Evolutionary conservation across 345 rosid species (phyloP).

Genomic region (Populus ilicifolia): DNA sequence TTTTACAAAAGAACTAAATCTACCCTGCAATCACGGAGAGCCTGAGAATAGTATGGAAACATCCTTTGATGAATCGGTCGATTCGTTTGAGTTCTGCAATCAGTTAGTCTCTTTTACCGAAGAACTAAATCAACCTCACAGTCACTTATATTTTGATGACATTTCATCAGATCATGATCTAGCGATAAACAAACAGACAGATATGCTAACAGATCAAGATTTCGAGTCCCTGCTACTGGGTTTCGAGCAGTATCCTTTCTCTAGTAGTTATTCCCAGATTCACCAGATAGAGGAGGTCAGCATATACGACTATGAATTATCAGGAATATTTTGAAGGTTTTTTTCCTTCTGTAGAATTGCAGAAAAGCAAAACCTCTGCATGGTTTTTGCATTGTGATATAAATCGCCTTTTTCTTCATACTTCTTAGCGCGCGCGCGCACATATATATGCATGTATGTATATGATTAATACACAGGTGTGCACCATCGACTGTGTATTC

Average conservation of each 20-base stretch:
- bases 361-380: neutral
- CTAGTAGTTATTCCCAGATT: slow-evolving; percentile 7
- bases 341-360: neutral
- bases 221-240: slow-evolving; percentile 41
- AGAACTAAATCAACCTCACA: neutral
- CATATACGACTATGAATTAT: slow-evolving; percentile 28
- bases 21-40: neutral
- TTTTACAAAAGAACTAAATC: neutral
- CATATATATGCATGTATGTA: no score
- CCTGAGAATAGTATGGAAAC: neutral
- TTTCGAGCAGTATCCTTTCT: slow-evolving; percentile 9
- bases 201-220: slow-evolving; percentile 13
- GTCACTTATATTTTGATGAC: neutral
- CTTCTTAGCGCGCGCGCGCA: no score
- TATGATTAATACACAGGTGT: neutral
- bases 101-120: neutral
- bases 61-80: neutral
- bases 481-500: no score
- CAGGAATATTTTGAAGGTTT: slow-evolving; percentile 10
- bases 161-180: neutral
- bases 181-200: neutral
- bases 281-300: slow-evolving; percentile 18
- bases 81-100: slow-evolving; percentile 2
- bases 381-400: neutral
- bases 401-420: neutral